Percentiles rank a stretch among this genome's conserved stretches.
Conservation (phyloP, 805 yeast species). For the Blastobotrys robertii region DNA sequence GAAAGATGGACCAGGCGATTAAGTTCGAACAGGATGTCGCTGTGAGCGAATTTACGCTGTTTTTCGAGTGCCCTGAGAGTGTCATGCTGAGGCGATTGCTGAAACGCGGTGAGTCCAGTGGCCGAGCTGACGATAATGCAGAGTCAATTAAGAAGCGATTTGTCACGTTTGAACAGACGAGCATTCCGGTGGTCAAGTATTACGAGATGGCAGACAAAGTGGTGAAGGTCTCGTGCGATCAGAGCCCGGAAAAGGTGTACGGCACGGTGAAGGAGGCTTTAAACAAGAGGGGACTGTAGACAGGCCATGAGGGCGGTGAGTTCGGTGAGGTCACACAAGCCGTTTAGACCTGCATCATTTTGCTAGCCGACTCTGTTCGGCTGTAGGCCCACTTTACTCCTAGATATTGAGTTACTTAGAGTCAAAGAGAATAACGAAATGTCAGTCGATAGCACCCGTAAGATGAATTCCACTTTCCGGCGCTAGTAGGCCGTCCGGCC, state of each 20-base stretch:
- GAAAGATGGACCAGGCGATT: slow-evolving; percentile 88
- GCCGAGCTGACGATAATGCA: slow-evolving; percentile 3
- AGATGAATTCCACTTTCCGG: no score
- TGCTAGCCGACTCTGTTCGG: no score
- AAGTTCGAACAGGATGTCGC: slow-evolving; percentile 59
- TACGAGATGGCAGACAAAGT: slow-evolving; percentile 7
- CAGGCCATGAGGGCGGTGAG: neutral
- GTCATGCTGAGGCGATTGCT: slow-evolving; percentile 47
- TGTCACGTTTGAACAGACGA: slow-evolving; percentile 1
- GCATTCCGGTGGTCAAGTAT: slow-evolving; percentile 5
- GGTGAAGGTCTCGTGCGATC: slow-evolving; percentile 68
- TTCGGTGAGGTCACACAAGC: neutral
- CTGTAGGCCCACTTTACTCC: no score
- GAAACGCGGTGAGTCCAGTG: slow-evolving; percentile 3
- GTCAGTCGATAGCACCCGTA: no score
- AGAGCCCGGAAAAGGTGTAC: slow-evolving; percentile 72
- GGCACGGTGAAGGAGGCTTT: slow-evolving; percentile 57
- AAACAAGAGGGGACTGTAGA: slow-evolving; percentile 22
- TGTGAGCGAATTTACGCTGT: slow-evolving; percentile 9
- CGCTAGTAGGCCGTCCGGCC: no score
- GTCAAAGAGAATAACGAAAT: no score
- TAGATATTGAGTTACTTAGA: no score
- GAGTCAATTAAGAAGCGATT: slow-evolving; percentile 6
- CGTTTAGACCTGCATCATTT: no score
- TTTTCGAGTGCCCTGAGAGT: slow-evolving; percentile 36